These are phyloP conservation scores for Venturia asperata DNA, from an alignment of 2,329 filamentous ascomycete species.

Conservation along the genomic window DNA sequence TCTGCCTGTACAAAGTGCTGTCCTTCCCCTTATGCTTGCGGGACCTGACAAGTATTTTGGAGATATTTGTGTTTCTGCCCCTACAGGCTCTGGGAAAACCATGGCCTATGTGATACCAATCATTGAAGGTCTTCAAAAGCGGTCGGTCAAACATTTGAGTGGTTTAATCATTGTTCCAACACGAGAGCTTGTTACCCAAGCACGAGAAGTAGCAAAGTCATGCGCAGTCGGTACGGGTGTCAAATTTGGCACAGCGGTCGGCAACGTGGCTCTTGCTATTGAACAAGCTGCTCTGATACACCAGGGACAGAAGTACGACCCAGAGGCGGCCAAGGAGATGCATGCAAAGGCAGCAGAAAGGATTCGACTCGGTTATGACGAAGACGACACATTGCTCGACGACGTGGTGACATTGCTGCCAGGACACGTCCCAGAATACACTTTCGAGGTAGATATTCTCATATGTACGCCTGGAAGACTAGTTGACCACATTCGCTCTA, in stretches of 20 bases:
- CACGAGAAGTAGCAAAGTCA: constrained; percentile 66
- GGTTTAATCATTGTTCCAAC: constrained; percentile 86
- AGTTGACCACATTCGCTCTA: constrained; percentile 82
- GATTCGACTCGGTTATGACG: constrained; percentile 29
- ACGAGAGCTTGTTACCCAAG: constrained; percentile 81
- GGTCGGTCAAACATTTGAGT: constrained; percentile 58
- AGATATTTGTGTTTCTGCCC: constrained; percentile 83
- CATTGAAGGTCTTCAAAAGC: constrained; percentile 64
- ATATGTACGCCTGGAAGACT: constrained; percentile 88
- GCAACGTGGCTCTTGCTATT: constrained; percentile 64
- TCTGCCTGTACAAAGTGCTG: constrained; percentile 70
- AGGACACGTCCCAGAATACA: constrained; percentile 57
- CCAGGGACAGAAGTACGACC: constrained; percentile 55
- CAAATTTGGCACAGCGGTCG: constrained; percentile 74
- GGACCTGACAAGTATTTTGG: constrained; percentile 55
- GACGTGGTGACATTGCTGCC: constrained; percentile 41
- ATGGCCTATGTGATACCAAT: constrained; percentile 85
- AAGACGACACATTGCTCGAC: constrained; percentile 33
- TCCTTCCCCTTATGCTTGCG: constrained; percentile 72
- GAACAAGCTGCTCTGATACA: constrained; percentile 58
- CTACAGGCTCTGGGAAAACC: constrained; percentile 94
- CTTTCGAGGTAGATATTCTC: constrained; percentile 74
- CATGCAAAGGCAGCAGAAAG: constrained; percentile 36
- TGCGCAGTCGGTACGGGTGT: constrained; percentile 66
- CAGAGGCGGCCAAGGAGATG: constrained; percentile 47